These are phyloP conservation scores for Linnemannia hyalina DNA, from an alignment of 192 early-diverging fungal species.

Conservation along the genomic window DNA sequence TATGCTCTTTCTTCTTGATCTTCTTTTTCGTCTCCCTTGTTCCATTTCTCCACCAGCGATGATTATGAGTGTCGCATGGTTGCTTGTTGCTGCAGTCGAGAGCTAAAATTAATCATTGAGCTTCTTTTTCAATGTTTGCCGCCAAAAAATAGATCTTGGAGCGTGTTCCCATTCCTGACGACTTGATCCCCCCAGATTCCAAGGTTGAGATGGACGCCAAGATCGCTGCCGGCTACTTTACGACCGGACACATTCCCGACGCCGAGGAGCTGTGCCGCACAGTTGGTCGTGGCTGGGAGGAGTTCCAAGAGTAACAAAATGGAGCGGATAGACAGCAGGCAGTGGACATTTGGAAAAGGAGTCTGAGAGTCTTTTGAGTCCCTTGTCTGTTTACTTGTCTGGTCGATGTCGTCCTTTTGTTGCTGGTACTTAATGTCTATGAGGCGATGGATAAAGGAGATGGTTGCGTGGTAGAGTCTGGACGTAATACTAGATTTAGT, in stretches of 20 bases:
- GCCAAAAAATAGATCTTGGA: conserved; percentile 76
- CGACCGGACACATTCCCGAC: conserved; percentile 70
- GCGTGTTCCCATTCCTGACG: conserved; percentile 90
- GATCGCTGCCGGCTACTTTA: conserved; percentile 96
- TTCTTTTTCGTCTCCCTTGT: neutral
- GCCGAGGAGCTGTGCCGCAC: conserved; percentile 73
- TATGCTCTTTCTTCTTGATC: neutral
- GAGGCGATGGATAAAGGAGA: neutral
- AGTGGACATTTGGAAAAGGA: too few species aligned
- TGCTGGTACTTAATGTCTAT: neutral
- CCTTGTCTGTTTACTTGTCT: neutral
- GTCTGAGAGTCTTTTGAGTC: too few species aligned
- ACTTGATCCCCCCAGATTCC: conserved; percentile 90
- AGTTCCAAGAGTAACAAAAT: conserved; percentile 55
- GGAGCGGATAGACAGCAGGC: neutral
- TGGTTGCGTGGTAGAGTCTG: neutral
- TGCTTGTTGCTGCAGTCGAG: neutral
- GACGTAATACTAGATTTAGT: neutral
- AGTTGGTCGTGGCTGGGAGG: conserved; percentile 90
- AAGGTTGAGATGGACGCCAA: conserved; percentile 98
- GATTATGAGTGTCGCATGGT: neutral
- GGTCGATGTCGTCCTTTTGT: neutral
- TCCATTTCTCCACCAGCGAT: neutral
- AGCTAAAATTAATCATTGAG: neutral
- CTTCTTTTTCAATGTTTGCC: conserved; percentile 27